Base-by-base conservation (phyloP, 139 green algal genomes). In the Dunaliella primolecta region DNA sequence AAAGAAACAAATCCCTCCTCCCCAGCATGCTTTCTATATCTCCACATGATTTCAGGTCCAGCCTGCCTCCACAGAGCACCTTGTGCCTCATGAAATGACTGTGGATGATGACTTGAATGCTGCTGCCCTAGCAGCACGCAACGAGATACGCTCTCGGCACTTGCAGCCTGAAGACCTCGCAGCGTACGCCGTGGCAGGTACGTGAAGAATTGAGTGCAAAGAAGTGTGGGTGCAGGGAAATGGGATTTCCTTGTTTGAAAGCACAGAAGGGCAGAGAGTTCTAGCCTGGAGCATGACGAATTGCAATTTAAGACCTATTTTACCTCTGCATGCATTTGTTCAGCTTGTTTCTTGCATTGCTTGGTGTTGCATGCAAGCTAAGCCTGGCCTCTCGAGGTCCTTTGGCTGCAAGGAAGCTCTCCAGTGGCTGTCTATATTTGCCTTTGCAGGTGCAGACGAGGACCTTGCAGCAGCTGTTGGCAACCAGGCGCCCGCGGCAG, bases 71-170 rank as follows among this genome's bases (percentile, higher is more conserved):
- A 74, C 79, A 81, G 75, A 75, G 36, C 89, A 93, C 15, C 92
- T 95, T 80, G 91, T 84, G 35, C 80, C 85, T 1, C 84, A 91
- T 31, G 76, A 57, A 25, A 64, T 64, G 46, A 64, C 46, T 25
- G 77, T 98, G 77, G 94, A 98, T 31, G 91, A 92, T 27, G 96
- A 98, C 79, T 90, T 98, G 57, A 92, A 98, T 72, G 94, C 95
- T 74, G 96, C 89, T 1, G 96, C 95, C 0, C 34, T 88, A 81
- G 87, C 25, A 30, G 80, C 92, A 35, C 87, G 87, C 70, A 85
- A 85, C 1, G 84, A 84, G 56, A 91, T 94, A 88, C 80, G 75
- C 55, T 83, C 87, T 37, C 87, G 81, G 57, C 87, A 93, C 83
- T 83, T 96, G 29, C 79, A 88, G n/a, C 86, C 91, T 1, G 95